A percentile compares a stretch with the other conserved stretches of the same genome.
Evolutionary conservation across 2,329 filamentous ascomycete species (phyloP).

Genomic region (Leptographium wingfieldii): DNA sequence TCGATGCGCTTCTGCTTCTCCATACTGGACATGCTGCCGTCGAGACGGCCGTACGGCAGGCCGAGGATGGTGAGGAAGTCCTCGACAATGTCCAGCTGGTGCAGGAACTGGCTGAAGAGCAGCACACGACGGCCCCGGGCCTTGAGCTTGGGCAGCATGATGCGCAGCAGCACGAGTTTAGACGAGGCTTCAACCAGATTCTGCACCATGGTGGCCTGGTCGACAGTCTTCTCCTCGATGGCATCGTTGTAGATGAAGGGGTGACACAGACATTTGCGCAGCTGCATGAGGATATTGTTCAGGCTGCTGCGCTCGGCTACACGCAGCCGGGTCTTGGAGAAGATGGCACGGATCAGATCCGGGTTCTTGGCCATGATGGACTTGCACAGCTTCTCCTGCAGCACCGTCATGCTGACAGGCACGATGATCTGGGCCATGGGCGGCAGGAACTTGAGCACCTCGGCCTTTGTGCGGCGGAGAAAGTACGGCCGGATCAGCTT

Average conservation of each 20-base stretch:
- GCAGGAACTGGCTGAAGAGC: constrained; percentile 91
- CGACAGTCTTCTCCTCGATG: constrained; percentile 69
- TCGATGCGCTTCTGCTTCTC: constrained; percentile 94
- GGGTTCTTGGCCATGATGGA: constrained; percentile 88
- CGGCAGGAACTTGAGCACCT: constrained; percentile 83
- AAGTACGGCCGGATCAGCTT: constrained; percentile 66
- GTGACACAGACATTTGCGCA: constrained; percentile 89
- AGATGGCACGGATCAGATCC: constrained; percentile 76
- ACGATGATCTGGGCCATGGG: constrained; percentile 92
- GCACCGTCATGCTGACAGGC: constrained; percentile 84
- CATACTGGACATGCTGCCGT: constrained; percentile 67
- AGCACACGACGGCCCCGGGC: constrained; percentile 81
- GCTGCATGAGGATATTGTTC: constrained; percentile 90
- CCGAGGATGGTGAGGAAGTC: constrained; percentile 75
- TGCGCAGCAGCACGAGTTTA: constrained; percentile 72
- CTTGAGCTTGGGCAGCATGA: constrained; percentile 77
- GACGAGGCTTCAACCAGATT: constrained; percentile 86
- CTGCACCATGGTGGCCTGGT: constrained; percentile 50
- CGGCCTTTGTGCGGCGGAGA: constrained; percentile 68
- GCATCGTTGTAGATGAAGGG: constrained; percentile 87
- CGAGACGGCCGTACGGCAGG: constrained; percentile 64
- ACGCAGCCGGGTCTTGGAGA: constrained; percentile 55
- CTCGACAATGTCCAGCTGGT: constrained; percentile 79
- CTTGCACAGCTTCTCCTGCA: constrained; percentile 91
- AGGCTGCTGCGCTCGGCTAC: constrained; percentile 63